phyloP scores from a whole-genome alignment of 1,284 basidiomycete species.

The Austroboletus niveus region DNA sequence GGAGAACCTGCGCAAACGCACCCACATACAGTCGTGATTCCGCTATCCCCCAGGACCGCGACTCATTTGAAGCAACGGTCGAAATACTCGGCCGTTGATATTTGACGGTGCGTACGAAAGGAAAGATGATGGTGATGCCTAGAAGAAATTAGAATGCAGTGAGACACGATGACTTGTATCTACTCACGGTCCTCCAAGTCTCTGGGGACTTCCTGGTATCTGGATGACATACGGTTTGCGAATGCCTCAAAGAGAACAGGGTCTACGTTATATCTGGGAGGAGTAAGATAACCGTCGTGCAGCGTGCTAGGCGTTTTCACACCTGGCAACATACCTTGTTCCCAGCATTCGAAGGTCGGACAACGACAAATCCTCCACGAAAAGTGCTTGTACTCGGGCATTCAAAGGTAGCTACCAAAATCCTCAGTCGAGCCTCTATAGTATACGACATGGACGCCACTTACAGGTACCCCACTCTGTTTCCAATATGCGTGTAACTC shows the following conservation, averaged over 20 bases:
- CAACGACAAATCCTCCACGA: constrained; percentile 46
- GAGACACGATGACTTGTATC: neutral
- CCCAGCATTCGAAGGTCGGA: constrained; percentile 53
- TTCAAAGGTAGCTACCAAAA: constrained; percentile 30
- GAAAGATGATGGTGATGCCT: constrained; percentile 50
- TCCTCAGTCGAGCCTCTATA: no score
- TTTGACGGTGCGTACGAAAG: constrained; percentile 43
- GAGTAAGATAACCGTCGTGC: constrained; percentile 2
- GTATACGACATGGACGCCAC: constrained; percentile 6
- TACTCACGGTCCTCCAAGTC: constrained; percentile 45
- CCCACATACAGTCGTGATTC: constrained; percentile 9
- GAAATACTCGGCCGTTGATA: constrained; percentile 14
- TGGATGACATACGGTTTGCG: constrained; percentile 51
- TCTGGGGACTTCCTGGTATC: constrained; percentile 46
- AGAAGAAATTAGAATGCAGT: neutral
- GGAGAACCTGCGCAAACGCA: constrained; percentile 1
- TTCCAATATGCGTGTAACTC: constrained; percentile 4
- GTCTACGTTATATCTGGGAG: constrained; percentile 37
- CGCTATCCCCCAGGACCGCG: neutral
- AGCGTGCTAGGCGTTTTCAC: no score
- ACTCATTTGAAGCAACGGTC: constrained; percentile 5
- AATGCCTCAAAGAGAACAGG: constrained; percentile 60
- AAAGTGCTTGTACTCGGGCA: constrained; percentile 44
- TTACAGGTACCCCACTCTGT: constrained; percentile 15
- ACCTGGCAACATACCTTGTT: constrained; percentile 35